These are phyloP conservation scores for Yamadazyma kanchanaburiensis DNA, from an alignment of 1,139 yeast genomes.

Conservation along the genomic window DNA sequence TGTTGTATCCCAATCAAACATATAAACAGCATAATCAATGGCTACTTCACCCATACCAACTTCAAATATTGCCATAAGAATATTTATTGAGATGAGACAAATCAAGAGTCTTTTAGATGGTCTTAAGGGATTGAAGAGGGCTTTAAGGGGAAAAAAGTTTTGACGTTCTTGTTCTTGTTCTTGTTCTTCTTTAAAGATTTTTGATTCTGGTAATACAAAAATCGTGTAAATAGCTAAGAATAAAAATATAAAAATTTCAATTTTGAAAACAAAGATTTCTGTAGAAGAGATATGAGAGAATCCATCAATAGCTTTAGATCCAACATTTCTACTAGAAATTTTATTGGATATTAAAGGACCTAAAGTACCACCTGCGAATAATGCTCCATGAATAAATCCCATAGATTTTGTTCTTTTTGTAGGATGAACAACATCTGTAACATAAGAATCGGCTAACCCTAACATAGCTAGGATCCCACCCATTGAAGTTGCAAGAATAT, in stretches of 20 bases:
- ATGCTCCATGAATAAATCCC: conserved; percentile 54
- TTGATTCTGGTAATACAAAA: conserved; percentile 55
- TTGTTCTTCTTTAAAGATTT: conserved; percentile 24
- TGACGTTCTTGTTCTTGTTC: background rate
- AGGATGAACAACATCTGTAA: conserved; percentile 62
- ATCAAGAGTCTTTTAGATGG: conserved; percentile 26
- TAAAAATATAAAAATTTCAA: conserved; percentile 24
- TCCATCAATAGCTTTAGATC: conserved; percentile 1
- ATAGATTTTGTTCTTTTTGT: conserved; percentile 50
- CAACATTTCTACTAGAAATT: background rate
- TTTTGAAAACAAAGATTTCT: conserved; percentile 29
- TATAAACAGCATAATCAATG: conserved; percentile 56
- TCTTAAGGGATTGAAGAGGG: too few species aligned
- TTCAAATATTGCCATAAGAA: conserved; percentile 4
- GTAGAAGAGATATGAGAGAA: conserved; percentile 7
- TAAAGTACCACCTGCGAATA: conserved; percentile 57
- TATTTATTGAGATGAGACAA: conserved; percentile 34
- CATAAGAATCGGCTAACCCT: conserved; percentile 56
- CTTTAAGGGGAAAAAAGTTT: too few species aligned
- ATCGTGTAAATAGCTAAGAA: conserved; percentile 26
- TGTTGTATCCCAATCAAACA: conserved; percentile 57
- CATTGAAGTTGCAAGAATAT: conserved; percentile 43
- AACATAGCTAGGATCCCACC: conserved; percentile 54
- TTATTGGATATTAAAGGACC: conserved; percentile 63
- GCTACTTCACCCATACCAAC: conserved; percentile 45